Base-by-base conservation (phyloP, 1,284 basidiomycete species). In the Cryptococcus hybrid region DNA sequence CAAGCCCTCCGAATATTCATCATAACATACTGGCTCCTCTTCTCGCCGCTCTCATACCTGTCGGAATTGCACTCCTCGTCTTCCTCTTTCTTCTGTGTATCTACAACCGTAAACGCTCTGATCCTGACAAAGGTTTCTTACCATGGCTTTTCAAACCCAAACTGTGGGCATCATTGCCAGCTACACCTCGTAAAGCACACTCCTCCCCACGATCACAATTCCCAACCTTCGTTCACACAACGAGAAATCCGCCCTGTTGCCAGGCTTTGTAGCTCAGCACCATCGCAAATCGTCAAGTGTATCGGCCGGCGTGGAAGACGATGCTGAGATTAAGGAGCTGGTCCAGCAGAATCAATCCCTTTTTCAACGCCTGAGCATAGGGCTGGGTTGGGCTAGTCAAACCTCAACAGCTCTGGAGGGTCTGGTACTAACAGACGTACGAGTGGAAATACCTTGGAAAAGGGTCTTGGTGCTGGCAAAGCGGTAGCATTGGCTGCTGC, bases 181-280 rank as follows among this genome's bases (percentile, higher is more conserved):
- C 18, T 18, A 5, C 8, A 24, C 18, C 18, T 18, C 18, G 18
- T 18, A 18, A 18, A 7, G 5, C 54, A 0, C 18, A 9, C n/a
- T 45, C 36, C 18, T 7, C 34, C 5, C 6, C 38, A 12, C 12
- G 7, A n/a, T 34, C 46, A 18, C 5, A 30, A 2, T 8, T 13
- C 46, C 46, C n/a, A 6, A 38, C 13, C 36, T 30, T n/a, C 5
- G 15, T 46, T 57, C 57, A 35, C 57, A 59, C 7, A 45, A 51
- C 13, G 65, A 64, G 45, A 64, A 57, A 18, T 63, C 63, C 4
- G 61, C 63, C 24, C 53, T 67, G 1, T 54, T 67, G 11, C 54
- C 61, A 7, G 60, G 58, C 5, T 61, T 61, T 47, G 50, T 59
- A 9, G 57, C 59, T 8, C 59, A 64, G 42, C 61, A 63, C 40